Base-by-base conservation (phyloP, 2,329 filamentous ascomycete genomes). In the Aureobasidium pullulans region DNA sequence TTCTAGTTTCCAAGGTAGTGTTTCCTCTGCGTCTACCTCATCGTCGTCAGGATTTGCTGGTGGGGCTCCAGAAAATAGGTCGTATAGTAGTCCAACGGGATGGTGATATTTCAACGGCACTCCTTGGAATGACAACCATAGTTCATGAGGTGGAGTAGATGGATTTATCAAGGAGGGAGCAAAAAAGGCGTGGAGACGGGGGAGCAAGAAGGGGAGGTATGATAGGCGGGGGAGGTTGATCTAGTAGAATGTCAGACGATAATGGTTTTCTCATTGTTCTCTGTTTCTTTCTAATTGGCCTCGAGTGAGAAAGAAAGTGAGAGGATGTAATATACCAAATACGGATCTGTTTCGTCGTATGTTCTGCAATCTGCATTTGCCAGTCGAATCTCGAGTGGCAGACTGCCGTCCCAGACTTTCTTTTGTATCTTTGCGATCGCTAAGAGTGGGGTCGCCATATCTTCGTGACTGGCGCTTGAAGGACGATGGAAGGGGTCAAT, bases 61-160 rank as follows among this genome's bases (percentile, higher is more conserved):
- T 59, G 79, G 79, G 23, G 77, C 78, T 16, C 83, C 83, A 2
- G 83, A 81, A 66, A 88, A 88, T 6, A 89, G 75, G 69, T 89
- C 87, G 67, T 84, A 88, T 5, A 89, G 76, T 10, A 90, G 74
- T 1, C 87, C 87, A 10, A 87, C 69, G 0, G 87, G 86, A 61
- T 87, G 85, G 67, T 89, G 86, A 84, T 85, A 87, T 75, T 87
- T 88, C 63, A 89, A 70, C 2, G 84, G 82, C 15, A 89, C 85
- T 13, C 77, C 80, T 69, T 89, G 84, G 67, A 84, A 86, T 1
- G 82, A 84, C 63, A 90, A 81, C 81, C 84, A 86, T 19, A 81
- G 80, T 44, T 82, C 74, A 60, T 81, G 75, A 7, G 79, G 68
- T 3, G 74, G 73, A 34, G 80, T 74, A 44, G 78, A 73, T 3